phyloP scores from a whole-genome alignment of 495 filamentous ascomycete species.

The Barbatosphaeria neglecta region DNA sequence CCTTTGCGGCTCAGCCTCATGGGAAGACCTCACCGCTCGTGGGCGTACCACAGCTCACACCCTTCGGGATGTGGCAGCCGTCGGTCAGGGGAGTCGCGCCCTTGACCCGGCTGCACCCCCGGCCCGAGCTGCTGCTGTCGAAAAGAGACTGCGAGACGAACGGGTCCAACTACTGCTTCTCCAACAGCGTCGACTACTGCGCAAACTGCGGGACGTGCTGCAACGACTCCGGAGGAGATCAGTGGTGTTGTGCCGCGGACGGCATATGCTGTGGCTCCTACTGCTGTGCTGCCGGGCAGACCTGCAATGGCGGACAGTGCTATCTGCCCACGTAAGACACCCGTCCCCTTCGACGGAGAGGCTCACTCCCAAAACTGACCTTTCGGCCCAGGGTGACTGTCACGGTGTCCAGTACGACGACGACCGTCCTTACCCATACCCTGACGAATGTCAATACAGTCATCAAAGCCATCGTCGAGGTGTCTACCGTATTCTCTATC shows the following conservation, averaged over 20 bases:
- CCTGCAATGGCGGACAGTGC: constrained; percentile 16
- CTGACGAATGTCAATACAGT: constrained; percentile 15
- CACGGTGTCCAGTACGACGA: constrained; percentile 11
- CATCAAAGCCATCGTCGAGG: constrained; percentile 10
- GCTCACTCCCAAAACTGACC: not conserved
- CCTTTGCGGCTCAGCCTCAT: not conserved
- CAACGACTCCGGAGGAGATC: constrained; percentile 4
- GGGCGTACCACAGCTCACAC: not conserved
- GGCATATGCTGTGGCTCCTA: constrained; percentile 14
- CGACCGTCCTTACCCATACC: constrained; percentile 5
- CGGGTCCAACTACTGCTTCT: constrained; percentile 23
- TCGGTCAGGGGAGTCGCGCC: constrained; percentile 10
- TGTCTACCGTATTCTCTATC: constrained; percentile 12
- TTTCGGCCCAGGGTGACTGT: constrained; percentile 4
- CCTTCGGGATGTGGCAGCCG: not conserved
- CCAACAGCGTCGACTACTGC: constrained; percentile 13
- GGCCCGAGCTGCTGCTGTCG: constrained; percentile 8
- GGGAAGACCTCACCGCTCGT: not conserved
- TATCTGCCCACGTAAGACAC: constrained; percentile 3
- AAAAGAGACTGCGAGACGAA: constrained; percentile 18
- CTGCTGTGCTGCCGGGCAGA: constrained; percentile 17
- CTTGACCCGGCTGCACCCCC: constrained; percentile 4
- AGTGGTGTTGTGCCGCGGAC: constrained; percentile 14
- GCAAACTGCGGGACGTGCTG: constrained; percentile 17
- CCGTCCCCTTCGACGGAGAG: not conserved